These are phyloP conservation scores for Nigrograna mackinnonii DNA, from an alignment of 2,329 filamentous ascomycete species.

Conservation along the genomic window DNA sequence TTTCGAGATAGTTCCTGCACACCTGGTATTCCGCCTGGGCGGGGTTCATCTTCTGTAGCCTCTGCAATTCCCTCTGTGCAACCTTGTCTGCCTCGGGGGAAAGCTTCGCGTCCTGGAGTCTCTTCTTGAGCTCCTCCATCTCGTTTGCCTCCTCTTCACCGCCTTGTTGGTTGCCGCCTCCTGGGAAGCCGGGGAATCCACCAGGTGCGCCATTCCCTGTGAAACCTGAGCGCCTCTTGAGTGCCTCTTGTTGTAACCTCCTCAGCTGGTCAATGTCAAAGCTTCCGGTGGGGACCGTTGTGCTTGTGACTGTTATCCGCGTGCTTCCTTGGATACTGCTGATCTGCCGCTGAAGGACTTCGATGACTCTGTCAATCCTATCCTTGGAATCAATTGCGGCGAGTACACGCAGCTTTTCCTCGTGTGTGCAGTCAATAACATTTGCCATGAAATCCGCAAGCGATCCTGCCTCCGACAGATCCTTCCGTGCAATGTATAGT, in stretches of 20 bases:
- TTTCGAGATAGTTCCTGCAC: conserved; percentile 90
- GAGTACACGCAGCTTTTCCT: conserved; percentile 88
- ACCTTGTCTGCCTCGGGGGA: conserved; percentile 85
- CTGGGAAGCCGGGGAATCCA: conserved; percentile 48
- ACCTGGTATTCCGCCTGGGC: conserved; percentile 96
- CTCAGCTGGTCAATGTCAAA: conserved; percentile 50
- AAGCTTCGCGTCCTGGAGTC: conserved; percentile 78
- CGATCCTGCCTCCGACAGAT: conserved; percentile 77
- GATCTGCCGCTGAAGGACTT: conserved; percentile 81
- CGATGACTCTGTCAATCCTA: conserved; percentile 79
- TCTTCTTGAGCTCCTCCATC: conserved; percentile 87
- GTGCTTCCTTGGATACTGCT: conserved; percentile 83
- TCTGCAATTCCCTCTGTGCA: conserved; percentile 85
- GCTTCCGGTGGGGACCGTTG: conserved; percentile 48
- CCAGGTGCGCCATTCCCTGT: conserved; percentile 30
- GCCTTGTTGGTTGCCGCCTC: conserved; percentile 49
- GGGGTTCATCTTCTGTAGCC: conserved; percentile 93
- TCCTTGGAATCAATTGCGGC: conserved; percentile 79
- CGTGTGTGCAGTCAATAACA: conserved; percentile 81
- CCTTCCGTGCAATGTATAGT: conserved; percentile 81
- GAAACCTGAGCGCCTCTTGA: conserved; percentile 38
- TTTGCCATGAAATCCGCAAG: conserved; percentile 98
- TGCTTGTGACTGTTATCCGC: conserved; percentile 76
- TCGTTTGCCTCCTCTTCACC: conserved; percentile 83
- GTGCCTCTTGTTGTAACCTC: conserved; percentile 46